Percentiles rank a stretch among this genome's conserved stretches.
phyloP scores from a whole-genome alignment of 2,329 filamentous ascomycete species.

The Amauroascus niger region DNA sequence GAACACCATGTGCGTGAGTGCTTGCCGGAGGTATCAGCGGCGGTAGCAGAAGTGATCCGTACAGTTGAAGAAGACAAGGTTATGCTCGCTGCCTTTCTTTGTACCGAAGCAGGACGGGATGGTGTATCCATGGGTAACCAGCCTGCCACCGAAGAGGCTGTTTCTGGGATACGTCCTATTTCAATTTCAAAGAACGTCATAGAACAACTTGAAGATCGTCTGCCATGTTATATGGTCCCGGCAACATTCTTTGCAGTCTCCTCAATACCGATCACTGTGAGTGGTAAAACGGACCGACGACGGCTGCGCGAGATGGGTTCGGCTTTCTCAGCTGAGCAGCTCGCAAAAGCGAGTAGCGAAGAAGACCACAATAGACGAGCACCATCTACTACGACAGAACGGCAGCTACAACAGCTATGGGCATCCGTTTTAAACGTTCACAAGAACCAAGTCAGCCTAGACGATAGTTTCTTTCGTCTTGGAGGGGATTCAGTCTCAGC shows the following conservation, averaged over 20 bases:
- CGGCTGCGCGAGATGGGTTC: constrained; percentile 21
- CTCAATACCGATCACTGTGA: constrained; percentile 25
- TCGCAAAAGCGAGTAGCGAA: constrained; percentile 2
- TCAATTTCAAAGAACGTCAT: constrained; percentile 1
- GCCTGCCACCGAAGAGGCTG: neutral
- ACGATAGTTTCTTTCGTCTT: constrained; percentile 12
- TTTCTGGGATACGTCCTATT: neutral
- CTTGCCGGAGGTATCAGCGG: constrained; percentile 3
- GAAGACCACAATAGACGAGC: neutral
- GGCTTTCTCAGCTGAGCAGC: constrained; percentile 2
- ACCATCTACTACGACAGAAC: constrained; percentile 3
- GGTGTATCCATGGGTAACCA: neutral
- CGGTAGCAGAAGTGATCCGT: constrained; percentile 10
- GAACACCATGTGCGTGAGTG: constrained; percentile 51
- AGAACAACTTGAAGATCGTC: constrained; percentile 18
- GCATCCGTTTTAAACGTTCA: constrained; percentile 8
- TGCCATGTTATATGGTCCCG: constrained; percentile 31
- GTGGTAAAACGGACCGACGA: constrained; percentile 31
- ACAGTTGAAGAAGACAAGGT: constrained; percentile 2
- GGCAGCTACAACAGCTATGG: constrained; percentile 12
- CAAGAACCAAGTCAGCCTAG: constrained; percentile 3
- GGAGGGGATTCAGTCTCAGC: constrained; percentile 15
- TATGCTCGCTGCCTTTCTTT: constrained; percentile 6
- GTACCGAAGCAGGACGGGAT: neutral
- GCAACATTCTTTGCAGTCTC: constrained; percentile 31